phyloP scores from a whole-genome alignment of 495 filamentous ascomycete species.

The Lasiosphaeria ovina region DNA sequence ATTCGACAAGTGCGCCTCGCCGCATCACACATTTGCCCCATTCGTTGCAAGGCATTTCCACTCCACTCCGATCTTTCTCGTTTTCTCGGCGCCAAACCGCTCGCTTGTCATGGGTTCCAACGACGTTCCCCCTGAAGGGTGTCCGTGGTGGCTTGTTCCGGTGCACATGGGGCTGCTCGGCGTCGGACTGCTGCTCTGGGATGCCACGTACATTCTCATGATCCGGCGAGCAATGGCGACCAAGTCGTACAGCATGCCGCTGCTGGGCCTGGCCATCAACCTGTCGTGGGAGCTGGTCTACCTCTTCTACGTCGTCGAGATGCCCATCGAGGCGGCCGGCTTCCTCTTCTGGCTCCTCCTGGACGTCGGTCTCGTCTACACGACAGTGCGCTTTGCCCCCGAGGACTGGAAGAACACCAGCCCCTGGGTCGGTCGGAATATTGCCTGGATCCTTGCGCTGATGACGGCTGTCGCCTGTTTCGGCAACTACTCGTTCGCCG shows the following conservation, averaged over 20 bases:
- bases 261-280: conserved; percentile 43
- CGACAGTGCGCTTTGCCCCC: conserved; percentile 33
- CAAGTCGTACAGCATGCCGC: conserved; percentile 47
- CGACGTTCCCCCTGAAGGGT: conserved; percentile 38
- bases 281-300: conserved; percentile 47
- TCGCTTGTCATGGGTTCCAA: conserved; percentile 9
- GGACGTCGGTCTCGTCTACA: conserved; percentile 42
- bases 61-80: too few species aligned
- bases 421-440: conserved; percentile 35
- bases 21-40: too few species aligned
- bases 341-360: conserved; percentile 43
- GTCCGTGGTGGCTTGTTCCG: conserved; percentile 34
- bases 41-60: too few species aligned
- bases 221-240: conserved; percentile 34
- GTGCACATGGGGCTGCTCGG: conserved; percentile 37
- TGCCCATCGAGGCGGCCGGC: conserved; percentile 35
- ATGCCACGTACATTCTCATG: conserved; percentile 42
- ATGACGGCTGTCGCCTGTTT: conserved; percentile 27
- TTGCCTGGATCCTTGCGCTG: conserved; percentile 30
- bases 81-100: too few species aligned
- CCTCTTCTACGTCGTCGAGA: conserved; percentile 40
- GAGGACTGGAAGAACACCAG: conserved; percentile 33
- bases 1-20: too few species aligned
- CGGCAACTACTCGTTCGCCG: conserved; percentile 33
- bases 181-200: conserved; percentile 41